phyloP scores from a whole-genome alignment of 163 green algal species.

The Scenedesmus sp. region DNA sequence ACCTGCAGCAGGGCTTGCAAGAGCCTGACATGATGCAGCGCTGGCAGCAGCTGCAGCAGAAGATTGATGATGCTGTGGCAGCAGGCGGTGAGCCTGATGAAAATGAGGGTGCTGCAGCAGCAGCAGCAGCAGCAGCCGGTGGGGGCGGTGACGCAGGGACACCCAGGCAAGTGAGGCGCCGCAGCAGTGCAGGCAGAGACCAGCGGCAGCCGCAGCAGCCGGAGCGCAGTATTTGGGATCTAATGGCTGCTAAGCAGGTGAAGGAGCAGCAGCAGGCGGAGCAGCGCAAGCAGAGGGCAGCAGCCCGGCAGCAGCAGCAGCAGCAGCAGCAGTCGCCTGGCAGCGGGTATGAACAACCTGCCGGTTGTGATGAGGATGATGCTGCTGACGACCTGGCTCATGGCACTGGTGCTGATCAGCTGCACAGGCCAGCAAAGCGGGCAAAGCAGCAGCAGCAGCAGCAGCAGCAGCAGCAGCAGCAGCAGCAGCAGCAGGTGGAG shows the following conservation, averaged over 20 bases:
- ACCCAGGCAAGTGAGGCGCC: not conserved
- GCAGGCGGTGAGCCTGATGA: not conserved
- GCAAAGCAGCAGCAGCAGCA: constrained; percentile 3
- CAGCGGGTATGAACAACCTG: not conserved
- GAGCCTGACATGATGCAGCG: constrained; percentile 1
- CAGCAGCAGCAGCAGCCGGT: not conserved
- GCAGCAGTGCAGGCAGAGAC: not conserved
- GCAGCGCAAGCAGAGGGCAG: not conserved
- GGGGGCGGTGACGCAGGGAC: not conserved
- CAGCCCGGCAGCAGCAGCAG: not conserved
- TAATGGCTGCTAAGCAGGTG: not conserved
- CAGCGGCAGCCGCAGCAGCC: not conserved
- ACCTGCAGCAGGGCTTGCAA: not conserved
- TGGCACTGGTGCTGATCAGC: not conserved
- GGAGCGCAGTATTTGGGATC: not conserved
- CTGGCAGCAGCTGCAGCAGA: not conserved
- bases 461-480: not conserved
- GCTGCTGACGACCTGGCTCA: not conserved
- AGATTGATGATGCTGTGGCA: not conserved
- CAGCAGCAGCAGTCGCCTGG: constrained; percentile 23
- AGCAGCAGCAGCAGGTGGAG: not conserved
- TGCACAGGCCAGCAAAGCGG: not conserved
- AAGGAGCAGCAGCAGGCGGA: not conserved
- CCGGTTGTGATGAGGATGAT: not conserved
- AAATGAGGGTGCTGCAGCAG: not conserved